Percentiles rank a stretch among this genome's conserved stretches.
These are phyloP conservation scores for Claviceps lovelessii DNA, from an alignment of 2,329 filamentous ascomycete species.

Conservation along the genomic window DNA sequence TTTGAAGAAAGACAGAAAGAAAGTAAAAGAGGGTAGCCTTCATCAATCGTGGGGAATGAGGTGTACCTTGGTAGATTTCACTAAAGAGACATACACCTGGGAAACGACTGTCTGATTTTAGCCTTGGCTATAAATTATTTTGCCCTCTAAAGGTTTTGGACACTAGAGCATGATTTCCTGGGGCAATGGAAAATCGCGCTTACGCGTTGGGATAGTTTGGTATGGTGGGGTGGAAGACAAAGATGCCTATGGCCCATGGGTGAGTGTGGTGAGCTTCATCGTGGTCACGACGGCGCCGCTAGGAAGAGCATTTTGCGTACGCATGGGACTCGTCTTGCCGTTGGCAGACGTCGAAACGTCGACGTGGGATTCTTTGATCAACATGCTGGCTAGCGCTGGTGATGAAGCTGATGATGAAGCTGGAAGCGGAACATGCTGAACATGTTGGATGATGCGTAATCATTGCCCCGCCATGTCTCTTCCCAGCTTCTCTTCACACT, in stretches of 20 bases:
- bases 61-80: conserved; percentile 83
- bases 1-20: not conserved
- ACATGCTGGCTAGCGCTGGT: conserved; percentile 23
- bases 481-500: not conserved
- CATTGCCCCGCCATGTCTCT: not conserved
- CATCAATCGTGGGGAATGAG: not conserved
- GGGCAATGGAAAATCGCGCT: conserved; percentile 10
- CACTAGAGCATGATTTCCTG: not conserved
- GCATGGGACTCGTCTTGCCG: conserved; percentile 40
- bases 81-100: conserved; percentile 80
- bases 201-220: conserved; percentile 77
- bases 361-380: conserved; percentile 38
- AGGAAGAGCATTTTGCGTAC: conserved; percentile 17
- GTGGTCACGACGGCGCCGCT: not conserved
- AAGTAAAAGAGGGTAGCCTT: not conserved
- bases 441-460: no score
- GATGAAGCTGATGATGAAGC: not conserved
- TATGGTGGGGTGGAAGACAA: conserved; percentile 74
- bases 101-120: conserved; percentile 39
- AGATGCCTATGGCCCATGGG: conserved; percentile 49
- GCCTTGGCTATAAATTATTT: not conserved
- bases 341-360: conserved; percentile 37
- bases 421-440: not conserved
- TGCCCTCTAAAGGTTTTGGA: not conserved
- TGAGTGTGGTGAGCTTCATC: conserved; percentile 1